Evolutionary conservation across 371 early-diverging fungal genomes (phyloP).

Genomic region (Haplosporangium sp.): DNA sequence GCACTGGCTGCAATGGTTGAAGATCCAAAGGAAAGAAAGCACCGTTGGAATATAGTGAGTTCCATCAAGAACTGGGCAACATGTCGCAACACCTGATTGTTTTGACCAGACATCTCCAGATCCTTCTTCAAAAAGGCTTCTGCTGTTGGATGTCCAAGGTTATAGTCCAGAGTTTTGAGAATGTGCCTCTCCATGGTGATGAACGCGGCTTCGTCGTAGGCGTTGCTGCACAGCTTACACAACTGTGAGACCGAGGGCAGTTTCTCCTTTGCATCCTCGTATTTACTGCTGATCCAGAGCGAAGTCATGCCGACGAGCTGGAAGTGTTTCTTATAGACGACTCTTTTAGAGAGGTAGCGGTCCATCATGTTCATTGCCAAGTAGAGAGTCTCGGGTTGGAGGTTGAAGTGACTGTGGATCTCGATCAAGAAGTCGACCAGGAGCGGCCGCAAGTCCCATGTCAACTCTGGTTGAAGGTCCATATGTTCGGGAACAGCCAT

Average conservation of each 20-base stretch:
- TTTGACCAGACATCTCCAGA: slow-evolving; percentile 45
- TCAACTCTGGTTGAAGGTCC: slow-evolving; percentile 68
- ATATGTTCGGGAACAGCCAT: slow-evolving; percentile 62
- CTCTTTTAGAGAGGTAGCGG: slow-evolving; percentile 62
- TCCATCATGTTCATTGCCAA: slow-evolving; percentile 78
- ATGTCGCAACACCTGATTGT: slow-evolving; percentile 27
- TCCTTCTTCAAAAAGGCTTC: slow-evolving; percentile 54
- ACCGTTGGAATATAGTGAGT: slow-evolving; percentile 49
- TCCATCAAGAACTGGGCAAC: slow-evolving; percentile 56
- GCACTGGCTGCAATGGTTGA: slow-evolving; percentile 51
- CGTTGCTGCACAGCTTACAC: slow-evolving; percentile 50
- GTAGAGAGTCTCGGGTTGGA: slow-evolving; percentile 79
- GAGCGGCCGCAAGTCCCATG: slow-evolving; percentile 72
- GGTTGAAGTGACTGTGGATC: slow-evolving; percentile 71
- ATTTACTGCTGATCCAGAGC: slow-evolving; percentile 51
- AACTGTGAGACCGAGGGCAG: slow-evolving; percentile 48
- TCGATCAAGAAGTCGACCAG: slow-evolving; percentile 78
- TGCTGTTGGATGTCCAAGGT: slow-evolving; percentile 52
- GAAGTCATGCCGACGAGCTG: slow-evolving; percentile 56
- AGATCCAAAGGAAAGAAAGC: slow-evolving; percentile 52
- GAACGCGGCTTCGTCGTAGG: slow-evolving; percentile 51
- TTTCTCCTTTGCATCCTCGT: slow-evolving; percentile 51
- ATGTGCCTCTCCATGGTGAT: slow-evolving; percentile 54
- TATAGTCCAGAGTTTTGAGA: slow-evolving; percentile 53
- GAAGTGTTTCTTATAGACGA: slow-evolving; percentile 51